These are phyloP conservation scores for Spencermartinsiella europaea DNA, from an alignment of 805 yeast species.

Conservation along the genomic window DNA sequence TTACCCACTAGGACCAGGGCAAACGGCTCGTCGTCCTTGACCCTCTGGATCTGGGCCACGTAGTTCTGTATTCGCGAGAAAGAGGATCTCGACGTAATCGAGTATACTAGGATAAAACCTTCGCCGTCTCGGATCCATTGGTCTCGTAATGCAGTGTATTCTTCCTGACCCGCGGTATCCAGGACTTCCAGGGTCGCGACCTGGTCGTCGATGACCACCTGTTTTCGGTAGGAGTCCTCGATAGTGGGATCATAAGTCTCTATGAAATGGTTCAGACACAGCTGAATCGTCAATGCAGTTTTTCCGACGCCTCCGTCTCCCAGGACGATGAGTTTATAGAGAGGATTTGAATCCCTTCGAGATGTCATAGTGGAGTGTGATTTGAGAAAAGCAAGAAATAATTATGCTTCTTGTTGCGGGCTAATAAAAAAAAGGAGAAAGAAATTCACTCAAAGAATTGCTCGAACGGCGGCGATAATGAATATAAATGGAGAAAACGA, in stretches of 20 bases:
- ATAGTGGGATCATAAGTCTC: slow-evolving; percentile 98
- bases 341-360: slow-evolving; percentile 27
- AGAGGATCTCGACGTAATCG: slow-evolving; percentile 78
- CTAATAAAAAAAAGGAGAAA: no score
- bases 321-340: slow-evolving; percentile 84
- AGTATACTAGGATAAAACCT: slow-evolving; percentile 84
- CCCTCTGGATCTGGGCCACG: slow-evolving; percentile 71
- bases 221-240: slow-evolving; percentile 65
- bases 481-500: no score
- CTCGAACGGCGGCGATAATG: no score
- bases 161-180: slow-evolving; percentile 94
- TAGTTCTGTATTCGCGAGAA: slow-evolving; percentile 81
- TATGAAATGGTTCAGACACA: slow-evolving; percentile 79
- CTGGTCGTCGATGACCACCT: slow-evolving; percentile 74
- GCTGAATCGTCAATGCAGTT: slow-evolving; percentile 89
- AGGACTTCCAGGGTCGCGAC: slow-evolving; percentile 74
- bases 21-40: slow-evolving; percentile 47
- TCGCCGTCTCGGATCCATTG: slow-evolving; percentile 94
- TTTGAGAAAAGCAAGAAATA: no score
- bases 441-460: no score
- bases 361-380: slow-evolving; percentile 11
- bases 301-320: slow-evolving; percentile 99
- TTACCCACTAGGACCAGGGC: slow-evolving; percentile 89
- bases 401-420: no score
- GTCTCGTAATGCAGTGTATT: slow-evolving; percentile 66